Evolutionary conservation across 2,329 filamentous ascomycete genomes (phyloP), one percentile per base, ranked within the genome.

Genomic region (Clarireedia monteithiana): DNA sequence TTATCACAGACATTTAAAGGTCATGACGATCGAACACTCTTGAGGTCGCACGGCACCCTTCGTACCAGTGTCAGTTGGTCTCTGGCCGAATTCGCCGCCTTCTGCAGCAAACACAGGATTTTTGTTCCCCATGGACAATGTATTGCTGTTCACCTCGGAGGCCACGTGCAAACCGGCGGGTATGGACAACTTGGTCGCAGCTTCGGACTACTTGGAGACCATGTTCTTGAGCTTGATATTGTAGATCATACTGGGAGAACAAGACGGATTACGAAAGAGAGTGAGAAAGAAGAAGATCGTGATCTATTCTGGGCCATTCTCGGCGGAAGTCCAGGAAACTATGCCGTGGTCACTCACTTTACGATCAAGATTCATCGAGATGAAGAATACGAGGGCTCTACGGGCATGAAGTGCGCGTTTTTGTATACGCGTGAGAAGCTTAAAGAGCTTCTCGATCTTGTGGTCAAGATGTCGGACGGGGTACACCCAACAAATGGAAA

Each of bases 91-190:
- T 73, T 77, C 59, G 75, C 73, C 34, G 68, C 64, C 7, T 77
- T 71, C 61, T 67, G 75, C 7, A 65, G 66, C 1, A 59, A 72
- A 39, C 69, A 75, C 50, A 67, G 69, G 3, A 58, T 74, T 0
- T 77, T 77, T 60, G 69, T 77, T 1, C 74, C 75, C 2, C 70
- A 73, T 7, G 75, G 75, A 0, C 74, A 77, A 52, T 78, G 75
- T 50, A 70, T 70, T 5, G 70, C 71, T 20, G 75, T 78, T 3
- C 72, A 73, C 47, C 61, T 77, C 0, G 75, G 75, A n/a, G 45
- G 55, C 40, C 75, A 78, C 57, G 74, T 70, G 0, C 74, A 78
- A 59, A 75, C 73, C 0, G 75, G 75, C 39, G 76, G 76, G 3
- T 77, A 75, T 50, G 75, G 75, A 1, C 74, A 76, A 56, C 66